Evolutionary conservation across 257 asterid species (phyloP), one percentile per base, ranked within the genome.

Genomic region (Ilex aquifolium): DNA sequence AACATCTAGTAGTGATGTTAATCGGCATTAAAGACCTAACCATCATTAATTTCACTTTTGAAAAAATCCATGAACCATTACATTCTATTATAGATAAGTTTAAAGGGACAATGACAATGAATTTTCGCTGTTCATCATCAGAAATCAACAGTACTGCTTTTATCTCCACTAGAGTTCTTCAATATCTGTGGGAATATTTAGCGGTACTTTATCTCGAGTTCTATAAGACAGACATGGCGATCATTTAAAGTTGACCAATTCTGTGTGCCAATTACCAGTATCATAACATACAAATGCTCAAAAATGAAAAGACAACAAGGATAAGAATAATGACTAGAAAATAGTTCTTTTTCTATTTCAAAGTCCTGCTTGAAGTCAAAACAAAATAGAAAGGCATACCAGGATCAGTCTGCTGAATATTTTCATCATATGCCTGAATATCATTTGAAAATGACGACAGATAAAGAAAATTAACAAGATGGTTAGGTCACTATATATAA

Each of bases 321-420:
- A 7, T 7, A 53, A 53, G 15, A 15, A 15, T 53, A 53, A 49
- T 12, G 14, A n/a, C 6, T 2, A 53, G 13, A 54, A 69, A 29
- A 21, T 59, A 64, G n/a, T 59, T 63, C 14, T 15, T 14, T 53
- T 29, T 7, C 8, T 6, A 7, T n/a, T 6, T 49, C 54, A 49
- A n/a, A 53, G 30, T 2, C 15, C 5, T 21, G 27, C 27, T 17
- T n/a, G 30, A 15, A 6, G 10, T 53, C 15, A 0, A 64, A 62
- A 16, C 6, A 7, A 55, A 39, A 51, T 13, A 6, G 57, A 54
- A 62, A 54, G 63, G 39, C 74, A 31, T 85, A 90, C 97, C 88
- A 65, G 90, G 83, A 71, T 85, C 87, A 76, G 67, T 65, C 75
- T 81, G 83, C 75, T 74, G 81, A 61, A 68, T 62, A 44, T 72